Evolutionary conservation across 352 stramenopile species (phyloP).

Genomic region (Phytophthora sojae): DNA sequence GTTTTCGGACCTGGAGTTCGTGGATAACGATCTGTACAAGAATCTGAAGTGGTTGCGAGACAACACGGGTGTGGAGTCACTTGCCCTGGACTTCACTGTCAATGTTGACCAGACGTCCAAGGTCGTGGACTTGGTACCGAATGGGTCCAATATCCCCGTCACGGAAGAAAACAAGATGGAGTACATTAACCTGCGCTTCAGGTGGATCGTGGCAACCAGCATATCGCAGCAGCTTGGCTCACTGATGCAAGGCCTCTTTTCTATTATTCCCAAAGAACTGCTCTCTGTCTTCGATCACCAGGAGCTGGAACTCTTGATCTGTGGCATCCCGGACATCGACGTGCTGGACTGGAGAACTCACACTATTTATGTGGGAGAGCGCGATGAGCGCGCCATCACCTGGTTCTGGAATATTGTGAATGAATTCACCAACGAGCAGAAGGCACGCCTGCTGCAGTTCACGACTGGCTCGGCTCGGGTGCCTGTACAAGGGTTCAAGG

Average conservation of each 20-base stretch:
- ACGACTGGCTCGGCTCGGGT: constrained; percentile 97
- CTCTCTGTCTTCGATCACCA: constrained; percentile 97
- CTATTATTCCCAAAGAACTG: constrained; percentile 95
- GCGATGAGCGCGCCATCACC: constrained; percentile 90
- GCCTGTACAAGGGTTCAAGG: constrained; percentile 88
- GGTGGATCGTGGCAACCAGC: constrained; percentile 83
- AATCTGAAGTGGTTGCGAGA: constrained; percentile 88
- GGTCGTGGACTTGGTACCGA: constrained; percentile 95
- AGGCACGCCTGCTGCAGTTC: constrained; percentile 97
- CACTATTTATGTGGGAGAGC: constrained; percentile 95
- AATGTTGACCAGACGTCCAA: constrained; percentile 80
- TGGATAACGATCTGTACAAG: constrained; percentile 89
- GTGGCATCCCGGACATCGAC: constrained; percentile 98
- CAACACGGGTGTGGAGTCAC: constrained; percentile 80
- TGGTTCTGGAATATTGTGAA: constrained; percentile 99
- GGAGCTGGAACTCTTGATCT: constrained; percentile 98
- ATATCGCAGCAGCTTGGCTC: constrained; percentile 93
- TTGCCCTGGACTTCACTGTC: constrained; percentile 85
- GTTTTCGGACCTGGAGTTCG: constrained; percentile 92
- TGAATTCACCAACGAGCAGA: constrained; percentile 94
- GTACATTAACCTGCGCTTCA: constrained; percentile 95
- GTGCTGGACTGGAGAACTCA: constrained; percentile 96
- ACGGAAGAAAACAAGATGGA: constrained; percentile 98
- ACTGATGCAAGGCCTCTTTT: constrained; percentile 96
- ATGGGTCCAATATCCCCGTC: constrained; percentile 94